Conservation (phyloP, 495 filamentous ascomycete genomes). For the Penicillium cinerascens region DNA sequence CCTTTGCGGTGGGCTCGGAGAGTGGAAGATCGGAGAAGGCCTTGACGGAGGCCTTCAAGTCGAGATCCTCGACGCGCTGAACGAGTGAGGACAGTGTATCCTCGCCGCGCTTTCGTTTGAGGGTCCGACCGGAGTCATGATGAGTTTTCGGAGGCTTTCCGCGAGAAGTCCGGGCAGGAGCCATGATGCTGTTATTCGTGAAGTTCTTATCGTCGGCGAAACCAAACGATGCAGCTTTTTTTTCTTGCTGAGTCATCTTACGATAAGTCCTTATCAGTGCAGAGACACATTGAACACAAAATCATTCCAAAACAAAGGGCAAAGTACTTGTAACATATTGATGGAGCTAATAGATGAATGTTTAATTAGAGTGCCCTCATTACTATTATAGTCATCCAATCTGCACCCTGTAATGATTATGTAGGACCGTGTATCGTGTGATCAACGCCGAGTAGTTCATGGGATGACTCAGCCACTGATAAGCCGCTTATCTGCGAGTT, state of each 20-base stretch:
- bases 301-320: background rate
- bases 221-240: constrained; percentile 24
- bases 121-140: constrained; percentile 27
- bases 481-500: constrained; percentile 1
- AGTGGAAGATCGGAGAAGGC: constrained; percentile 79
- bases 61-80: constrained; percentile 49
- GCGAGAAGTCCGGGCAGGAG: constrained; percentile 21
- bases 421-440: background rate
- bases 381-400: too few relatives aligned
- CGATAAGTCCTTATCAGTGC: constrained; percentile 30
- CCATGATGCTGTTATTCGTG: constrained; percentile 23
- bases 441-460: background rate
- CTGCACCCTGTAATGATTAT: too few relatives aligned
- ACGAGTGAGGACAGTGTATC: constrained; percentile 43
- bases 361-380: too few relatives aligned
- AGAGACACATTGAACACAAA: background rate
- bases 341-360: background rate
- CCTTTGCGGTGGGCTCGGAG: constrained; percentile 74
- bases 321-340: background rate
- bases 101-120: constrained; percentile 63
- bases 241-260: constrained; percentile 34
- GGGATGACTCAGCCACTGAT: constrained; percentile 6
- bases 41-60: constrained; percentile 45
- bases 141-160: constrained; percentile 25
- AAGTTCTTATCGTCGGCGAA: constrained; percentile 1